Base-by-base conservation (phyloP, 2,329 filamentous ascomycete species). In the Penicillium nordicum region DNA sequence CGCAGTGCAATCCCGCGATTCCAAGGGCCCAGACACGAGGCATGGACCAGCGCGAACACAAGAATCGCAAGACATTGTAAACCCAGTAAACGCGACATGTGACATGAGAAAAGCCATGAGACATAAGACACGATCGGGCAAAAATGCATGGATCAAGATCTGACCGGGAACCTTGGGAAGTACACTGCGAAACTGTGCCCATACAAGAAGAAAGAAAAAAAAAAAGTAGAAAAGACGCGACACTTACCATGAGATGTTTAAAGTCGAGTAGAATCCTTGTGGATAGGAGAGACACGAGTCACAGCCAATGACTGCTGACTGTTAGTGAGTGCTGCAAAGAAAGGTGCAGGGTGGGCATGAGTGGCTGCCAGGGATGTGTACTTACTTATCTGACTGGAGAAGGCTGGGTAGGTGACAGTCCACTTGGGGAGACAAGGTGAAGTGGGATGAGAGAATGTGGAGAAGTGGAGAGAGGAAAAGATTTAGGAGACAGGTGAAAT, bases 311-410 rank as follows among this genome's bases (percentile, higher is more conserved):
- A 54, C 51, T 57, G 54, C 36, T 56, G 8, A 23, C 21, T 48
- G 47, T 46, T 37, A 59, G 40, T 49, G 38, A 53, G 46, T 51
- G 38, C 34, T 38, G 56, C 45, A 42, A 55, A 50, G 50, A 57
- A 50, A 47, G 40, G 38, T 52, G 45, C 47, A 62, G 49, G 50
- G 47, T 62, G 59, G 60, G 60, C 61, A 61, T 60, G 62, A 63
- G 58, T 48, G 61, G 66, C 64, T 67, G 67, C 63, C 68, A 71
- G 69, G 69, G 69, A 71, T 70, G 63, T 63, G 59, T 66, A 64
- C 57, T 61, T 63, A 49, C 44, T 51, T 51, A 50, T 55, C 32
- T 12, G 45, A 36, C 43, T 41, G 50, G 37, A 34, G 58, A 60
- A 53, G 62, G 63, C 57, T 62, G 62, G 58, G 55, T 43, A 45